These are phyloP conservation scores for Lantana camara DNA, from an alignment of 257 asterid species.

Conservation along the genomic window DNA sequence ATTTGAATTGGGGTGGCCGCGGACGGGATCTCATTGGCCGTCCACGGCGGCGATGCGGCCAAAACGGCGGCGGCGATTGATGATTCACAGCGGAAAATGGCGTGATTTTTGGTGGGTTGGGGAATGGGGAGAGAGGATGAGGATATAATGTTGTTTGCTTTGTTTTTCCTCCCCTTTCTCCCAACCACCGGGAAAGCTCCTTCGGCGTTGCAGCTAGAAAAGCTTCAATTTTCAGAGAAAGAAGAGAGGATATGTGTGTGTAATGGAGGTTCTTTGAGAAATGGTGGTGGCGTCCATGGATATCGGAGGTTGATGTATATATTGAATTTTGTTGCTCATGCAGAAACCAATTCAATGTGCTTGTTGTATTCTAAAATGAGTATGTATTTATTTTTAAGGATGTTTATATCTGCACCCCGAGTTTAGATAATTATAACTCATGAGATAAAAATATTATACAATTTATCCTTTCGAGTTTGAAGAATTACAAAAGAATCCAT, in stretches of 20 bases:
- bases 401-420: no score
- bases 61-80: constrained; percentile 18
- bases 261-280: background rate
- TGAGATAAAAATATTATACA: no score
- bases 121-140: constrained; percentile 6
- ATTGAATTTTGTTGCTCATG: no score
- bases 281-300: background rate
- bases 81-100: constrained; percentile 30
- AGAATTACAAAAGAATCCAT: no score
- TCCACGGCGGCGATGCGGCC: constrained; percentile 24
- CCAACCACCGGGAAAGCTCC: constrained; percentile 19
- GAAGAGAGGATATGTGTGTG: background rate
- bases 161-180: background rate
- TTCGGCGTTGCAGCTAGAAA: background rate
- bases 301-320: background rate
- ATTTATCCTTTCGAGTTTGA: no score
- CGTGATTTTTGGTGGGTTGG: constrained; percentile 37
- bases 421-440: no score
- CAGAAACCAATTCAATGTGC: no score
- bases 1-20: no score
- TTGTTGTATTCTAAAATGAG: no score
- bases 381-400: no score
- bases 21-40: background rate
- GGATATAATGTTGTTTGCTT: background rate
- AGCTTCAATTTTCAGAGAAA: background rate